Evolutionary conservation across 2,329 filamentous ascomycete species (phyloP), one percentile per base, ranked within the genome.

Genomic region (Sclerotinia subarctica): DNA sequence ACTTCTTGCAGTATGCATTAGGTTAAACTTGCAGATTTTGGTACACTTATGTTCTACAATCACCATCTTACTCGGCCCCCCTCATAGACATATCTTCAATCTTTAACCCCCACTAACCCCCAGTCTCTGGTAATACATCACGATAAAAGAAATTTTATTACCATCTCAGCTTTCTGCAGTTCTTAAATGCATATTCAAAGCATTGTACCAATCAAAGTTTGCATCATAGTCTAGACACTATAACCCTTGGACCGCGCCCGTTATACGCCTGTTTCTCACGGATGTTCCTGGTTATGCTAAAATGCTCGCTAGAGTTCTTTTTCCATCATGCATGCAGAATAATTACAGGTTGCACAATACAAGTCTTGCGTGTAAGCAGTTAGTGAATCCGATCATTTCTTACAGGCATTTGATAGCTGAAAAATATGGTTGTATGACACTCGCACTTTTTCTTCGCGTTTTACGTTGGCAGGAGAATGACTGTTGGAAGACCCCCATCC

Each of bases 291-390:
- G 58, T 38, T 38, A 15, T 29, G 21, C 32, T 15, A 60, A 21
- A 58, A 19, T 13, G 54, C 35, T 26, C 32, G 24, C 58, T 24
- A 35, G 26, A 32, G 26, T 32, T 17, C 8, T 15, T 51, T 51
- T n/a, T 62, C 46, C 44, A 49, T 42, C 26, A 47, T 60, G 59
- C 44, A 47, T 60, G 46, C 59, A 51, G 29, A 51, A 62, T 26
- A n/a, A 38, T 38, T 38, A 24, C 46, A 51, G 44, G 58, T 21
- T 24, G 21, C 21, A 60, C 11, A 10, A n/a, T 19, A 35, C 58
- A 35, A 15, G 19, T 57, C 32, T 57, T 57, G 54, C 13, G 21
- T 42, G 35, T 42, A 56, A 26, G 56, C 17, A 58, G 35, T n/a
- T 17, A 58, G 32, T 42, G 35, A 42, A 51, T 62, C 46, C 15